These are phyloP conservation scores for Leptoxyphium fumago DNA, from an alignment of 2,329 filamentous ascomycete species.

Conservation along the genomic window DNA sequence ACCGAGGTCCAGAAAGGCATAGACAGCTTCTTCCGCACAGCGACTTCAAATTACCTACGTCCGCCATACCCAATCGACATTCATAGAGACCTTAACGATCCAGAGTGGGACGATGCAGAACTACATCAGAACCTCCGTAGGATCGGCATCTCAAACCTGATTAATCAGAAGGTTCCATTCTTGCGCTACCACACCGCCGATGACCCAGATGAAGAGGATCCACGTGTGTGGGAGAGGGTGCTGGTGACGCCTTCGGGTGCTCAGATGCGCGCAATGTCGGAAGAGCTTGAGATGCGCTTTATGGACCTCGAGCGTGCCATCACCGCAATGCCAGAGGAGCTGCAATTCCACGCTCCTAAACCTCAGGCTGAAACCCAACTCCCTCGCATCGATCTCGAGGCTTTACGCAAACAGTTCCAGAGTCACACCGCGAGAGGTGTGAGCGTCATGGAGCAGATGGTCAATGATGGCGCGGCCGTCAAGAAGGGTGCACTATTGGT, in stretches of 20 bases:
- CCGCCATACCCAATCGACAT: constrained; percentile 9
- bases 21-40: constrained; percentile 19
- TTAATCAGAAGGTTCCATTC: constrained; percentile 41
- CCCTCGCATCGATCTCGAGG: constrained; percentile 17
- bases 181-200: constrained; percentile 23
- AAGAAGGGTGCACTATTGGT: constrained; percentile 24
- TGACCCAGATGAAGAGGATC: constrained; percentile 1
- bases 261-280: constrained; percentile 55
- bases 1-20: constrained; percentile 17
- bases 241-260: constrained; percentile 64
- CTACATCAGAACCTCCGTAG: constrained; percentile 21
- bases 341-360: constrained; percentile 15
- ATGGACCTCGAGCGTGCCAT: constrained; percentile 51
- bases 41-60: constrained; percentile 16
- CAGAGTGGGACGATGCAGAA: constrained; percentile 14
- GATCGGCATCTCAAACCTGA: constrained; percentile 27
- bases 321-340: constrained; percentile 21
- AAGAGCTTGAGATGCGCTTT: constrained; percentile 55
- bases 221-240: constrained; percentile 37
- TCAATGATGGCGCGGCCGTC: constrained; percentile 20
- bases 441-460: constrained; percentile 24
- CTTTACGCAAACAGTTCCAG: constrained; percentile 11
- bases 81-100: constrained; percentile 13
- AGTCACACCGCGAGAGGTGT: constrained; percentile 9
- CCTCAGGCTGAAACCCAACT: constrained; percentile 18